Conservation (phyloP, 2,329 filamentous ascomycete species). For the Neonectria sp. region DNA sequence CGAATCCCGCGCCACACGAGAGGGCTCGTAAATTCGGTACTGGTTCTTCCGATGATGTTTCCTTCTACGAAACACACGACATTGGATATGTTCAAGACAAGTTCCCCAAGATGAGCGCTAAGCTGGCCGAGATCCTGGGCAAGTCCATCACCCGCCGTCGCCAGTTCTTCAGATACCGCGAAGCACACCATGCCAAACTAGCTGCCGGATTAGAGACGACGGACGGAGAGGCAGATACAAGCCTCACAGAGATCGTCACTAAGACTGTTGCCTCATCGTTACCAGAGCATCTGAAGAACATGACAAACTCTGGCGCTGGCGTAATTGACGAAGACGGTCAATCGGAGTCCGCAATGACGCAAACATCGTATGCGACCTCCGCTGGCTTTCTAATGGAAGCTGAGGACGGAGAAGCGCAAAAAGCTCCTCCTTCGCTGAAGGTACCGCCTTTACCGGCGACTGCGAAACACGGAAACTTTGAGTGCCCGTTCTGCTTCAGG, state of each 20-base stretch:
- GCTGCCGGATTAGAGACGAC: constrained; percentile 40
- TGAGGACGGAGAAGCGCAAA: not conserved
- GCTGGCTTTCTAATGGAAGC: constrained; percentile 4
- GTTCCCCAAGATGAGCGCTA: constrained; percentile 38
- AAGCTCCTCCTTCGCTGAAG: constrained; percentile 1
- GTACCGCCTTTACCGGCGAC: constrained; percentile 45
- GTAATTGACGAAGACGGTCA: constrained; percentile 38
- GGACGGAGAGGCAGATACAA: constrained; percentile 27
- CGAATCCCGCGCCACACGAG: constrained; percentile 55
- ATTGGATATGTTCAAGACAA: constrained; percentile 51
- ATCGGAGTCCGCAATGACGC: constrained; percentile 43
- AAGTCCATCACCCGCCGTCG: constrained; percentile 52
- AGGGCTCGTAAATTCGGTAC: constrained; percentile 37
- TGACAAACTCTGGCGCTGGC: not conserved
- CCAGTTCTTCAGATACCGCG: constrained; percentile 55
- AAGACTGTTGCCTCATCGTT: constrained; percentile 46
- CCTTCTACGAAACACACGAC: constrained; percentile 47
- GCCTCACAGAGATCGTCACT: not conserved
- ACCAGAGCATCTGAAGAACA: constrained; percentile 31
- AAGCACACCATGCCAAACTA: constrained; percentile 54
- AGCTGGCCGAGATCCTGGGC: constrained; percentile 47
- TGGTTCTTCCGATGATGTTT: constrained; percentile 35
- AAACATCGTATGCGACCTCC: constrained; percentile 51
- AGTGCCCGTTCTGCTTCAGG: constrained; percentile 59
- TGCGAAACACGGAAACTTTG: constrained; percentile 47